phyloP scores from a whole-genome alignment of 1,284 basidiomycete species.

The Leccinum pachyderme region DNA sequence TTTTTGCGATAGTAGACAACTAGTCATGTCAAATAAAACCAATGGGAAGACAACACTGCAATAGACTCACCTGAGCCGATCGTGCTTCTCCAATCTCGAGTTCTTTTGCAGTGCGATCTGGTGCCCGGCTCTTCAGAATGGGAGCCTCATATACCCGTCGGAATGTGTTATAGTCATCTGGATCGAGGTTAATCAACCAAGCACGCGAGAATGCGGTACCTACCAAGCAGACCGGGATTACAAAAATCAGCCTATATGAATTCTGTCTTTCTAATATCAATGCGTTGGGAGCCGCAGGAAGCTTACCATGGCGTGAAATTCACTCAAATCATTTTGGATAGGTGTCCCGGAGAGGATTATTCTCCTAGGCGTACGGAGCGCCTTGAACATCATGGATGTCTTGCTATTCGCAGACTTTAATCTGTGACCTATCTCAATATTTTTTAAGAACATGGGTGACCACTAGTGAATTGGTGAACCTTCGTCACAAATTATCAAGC shows the following conservation, averaged over 20 bases:
- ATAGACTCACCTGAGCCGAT: slow-evolving; percentile 58
- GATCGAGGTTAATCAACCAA: not conserved
- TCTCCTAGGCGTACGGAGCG: slow-evolving; percentile 69
- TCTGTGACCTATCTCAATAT: slow-evolving; percentile 67
- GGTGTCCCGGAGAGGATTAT: slow-evolving; percentile 96
- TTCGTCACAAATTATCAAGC: slow-evolving; percentile 95
- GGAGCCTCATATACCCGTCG: slow-evolving; percentile 84
- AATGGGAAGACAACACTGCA: not conserved
- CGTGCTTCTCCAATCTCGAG: slow-evolving; percentile 74
- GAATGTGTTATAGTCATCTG: slow-evolving; percentile 74
- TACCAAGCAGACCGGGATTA: slow-evolving; percentile 86
- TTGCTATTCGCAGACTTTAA: slow-evolving; percentile 93
- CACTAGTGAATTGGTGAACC: slow-evolving; percentile 42
- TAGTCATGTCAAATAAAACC: slow-evolving; percentile 32
- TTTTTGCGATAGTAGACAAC: slow-evolving; percentile 76
- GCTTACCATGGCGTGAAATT: slow-evolving; percentile 93
- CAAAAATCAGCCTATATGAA: slow-evolving; percentile 80
- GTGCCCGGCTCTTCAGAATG: slow-evolving; percentile 85
- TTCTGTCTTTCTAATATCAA: not conserved
- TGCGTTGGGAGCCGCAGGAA: slow-evolving; percentile 1
- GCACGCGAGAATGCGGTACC: slow-evolving; percentile 13
- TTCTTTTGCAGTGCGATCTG: slow-evolving; percentile 70
- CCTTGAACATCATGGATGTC: slow-evolving; percentile 87
- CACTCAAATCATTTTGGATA: slow-evolving; percentile 93
- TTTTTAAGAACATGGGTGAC: not conserved